Percentiles rank a stretch among this genome's conserved stretches.
Evolutionary conservation across 441 rosid genomes (phyloP).

Genomic region (Brassica hybrid): DNA sequence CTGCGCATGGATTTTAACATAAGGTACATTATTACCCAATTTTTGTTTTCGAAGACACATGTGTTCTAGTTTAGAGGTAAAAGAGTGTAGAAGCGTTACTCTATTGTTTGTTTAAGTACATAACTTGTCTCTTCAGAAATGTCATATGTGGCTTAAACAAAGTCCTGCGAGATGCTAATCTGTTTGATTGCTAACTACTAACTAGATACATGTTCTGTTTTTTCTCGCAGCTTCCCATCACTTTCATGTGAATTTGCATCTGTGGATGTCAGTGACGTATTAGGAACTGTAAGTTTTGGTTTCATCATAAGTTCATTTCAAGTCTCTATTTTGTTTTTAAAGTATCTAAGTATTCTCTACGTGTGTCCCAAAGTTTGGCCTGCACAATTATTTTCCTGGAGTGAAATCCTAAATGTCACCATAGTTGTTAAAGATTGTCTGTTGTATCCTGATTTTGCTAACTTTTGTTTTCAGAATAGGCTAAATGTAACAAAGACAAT

Average conservation of each 20-base stretch:
- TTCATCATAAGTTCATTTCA: slow-evolving; percentile 10
- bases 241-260: slow-evolving; percentile 99
- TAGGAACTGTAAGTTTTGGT: slow-evolving; percentile 94
- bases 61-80: too few relatives aligned
- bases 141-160: not conserved
- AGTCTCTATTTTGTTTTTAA: not conserved
- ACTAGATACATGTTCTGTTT: slow-evolving; percentile 21
- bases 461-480: slow-evolving; percentile 81
- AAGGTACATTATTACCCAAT: slow-evolving; percentile 94
- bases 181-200: slow-evolving; percentile 42
- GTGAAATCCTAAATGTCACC: slow-evolving; percentile 5
- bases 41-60: too few relatives aligned
- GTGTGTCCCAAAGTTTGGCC: too few relatives aligned
- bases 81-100: too few relatives aligned
- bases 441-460: slow-evolving; percentile 34
- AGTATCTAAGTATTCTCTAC: too few relatives aligned
- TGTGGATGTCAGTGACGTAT: slow-evolving; percentile 88
- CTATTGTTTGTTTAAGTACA: not conserved
- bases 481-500: slow-evolving; percentile 94
- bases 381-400: too few relatives aligned
- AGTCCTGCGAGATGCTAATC: not conserved
- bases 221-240: slow-evolving; percentile 78
- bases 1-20: slow-evolving; percentile 91
- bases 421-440: slow-evolving; percentile 5
- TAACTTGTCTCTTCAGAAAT: too few relatives aligned